These are phyloP conservation scores for Aureobasidium namibiae DNA, from an alignment of 2,329 filamentous ascomycete genomes.

Conservation along the genomic window DNA sequence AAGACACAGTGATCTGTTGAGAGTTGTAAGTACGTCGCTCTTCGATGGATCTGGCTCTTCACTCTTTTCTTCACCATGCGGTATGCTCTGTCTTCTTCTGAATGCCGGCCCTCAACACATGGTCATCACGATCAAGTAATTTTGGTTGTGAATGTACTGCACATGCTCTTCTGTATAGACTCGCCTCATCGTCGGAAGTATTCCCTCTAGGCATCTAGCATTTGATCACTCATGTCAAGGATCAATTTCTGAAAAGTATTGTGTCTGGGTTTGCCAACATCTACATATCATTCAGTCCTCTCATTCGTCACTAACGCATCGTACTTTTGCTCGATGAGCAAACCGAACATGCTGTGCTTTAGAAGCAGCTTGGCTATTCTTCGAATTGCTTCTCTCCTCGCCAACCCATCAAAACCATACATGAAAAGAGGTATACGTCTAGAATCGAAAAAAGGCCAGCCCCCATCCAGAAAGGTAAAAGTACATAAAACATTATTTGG, in stretches of 20 bases:
- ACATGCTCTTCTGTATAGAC: neutral
- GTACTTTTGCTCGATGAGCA: neutral
- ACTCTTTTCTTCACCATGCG: too few relatives aligned
- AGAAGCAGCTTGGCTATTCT: neutral
- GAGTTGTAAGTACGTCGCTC: too few relatives aligned
- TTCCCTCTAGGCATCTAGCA: neutral
- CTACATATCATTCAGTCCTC: conserved; percentile 1
- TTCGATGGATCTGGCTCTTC: too few relatives aligned
- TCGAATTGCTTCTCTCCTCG: neutral
- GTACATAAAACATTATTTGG: conserved; percentile 7
- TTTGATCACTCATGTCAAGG: neutral
- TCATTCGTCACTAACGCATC: neutral
- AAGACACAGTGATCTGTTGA: too few relatives aligned
- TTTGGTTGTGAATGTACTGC: neutral
- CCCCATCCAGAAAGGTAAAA: neutral
- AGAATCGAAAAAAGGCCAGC: conserved; percentile 10
- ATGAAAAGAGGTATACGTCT: neutral
- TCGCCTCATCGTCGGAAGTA: neutral
- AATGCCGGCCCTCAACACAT: too few relatives aligned
- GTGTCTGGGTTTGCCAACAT: neutral
- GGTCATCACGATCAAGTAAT: too few relatives aligned
- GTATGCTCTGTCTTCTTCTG: too few relatives aligned
- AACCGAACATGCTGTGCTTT: neutral
- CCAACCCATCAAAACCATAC: neutral
- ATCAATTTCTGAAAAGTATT: neutral